Evolutionary conservation across 495 filamentous ascomycete genomes (phyloP).

Genomic region (Lepraria neglecta): DNA sequence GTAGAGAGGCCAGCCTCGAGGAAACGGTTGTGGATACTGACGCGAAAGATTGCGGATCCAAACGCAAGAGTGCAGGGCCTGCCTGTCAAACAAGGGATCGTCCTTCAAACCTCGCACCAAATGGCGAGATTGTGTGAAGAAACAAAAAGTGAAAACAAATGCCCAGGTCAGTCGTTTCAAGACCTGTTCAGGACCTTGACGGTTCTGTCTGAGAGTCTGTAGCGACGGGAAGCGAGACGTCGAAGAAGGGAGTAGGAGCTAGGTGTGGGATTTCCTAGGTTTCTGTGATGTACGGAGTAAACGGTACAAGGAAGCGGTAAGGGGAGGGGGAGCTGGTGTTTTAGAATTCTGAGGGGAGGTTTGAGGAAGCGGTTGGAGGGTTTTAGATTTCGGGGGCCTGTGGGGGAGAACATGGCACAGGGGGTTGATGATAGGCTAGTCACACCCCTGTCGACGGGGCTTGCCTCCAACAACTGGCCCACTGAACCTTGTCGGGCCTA

Average conservation of each 20-base stretch:
- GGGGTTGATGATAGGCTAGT: background rate
- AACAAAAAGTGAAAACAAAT: constrained; percentile 1
- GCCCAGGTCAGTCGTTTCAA: constrained; percentile 12
- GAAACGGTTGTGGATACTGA: background rate
- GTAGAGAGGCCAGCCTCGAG: constrained; percentile 16
- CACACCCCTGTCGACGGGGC: background rate
- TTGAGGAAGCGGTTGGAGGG: constrained; percentile 17
- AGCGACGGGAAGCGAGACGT: constrained; percentile 21
- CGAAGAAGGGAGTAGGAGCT: constrained; percentile 1
- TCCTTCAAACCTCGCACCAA: constrained; percentile 12
- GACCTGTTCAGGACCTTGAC: background rate
- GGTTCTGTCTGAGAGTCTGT: constrained; percentile 12
- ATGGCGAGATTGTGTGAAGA: background rate
- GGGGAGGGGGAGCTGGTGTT: constrained; percentile 17
- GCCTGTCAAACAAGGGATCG: constrained; percentile 13
- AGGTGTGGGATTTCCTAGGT: constrained; percentile 3
- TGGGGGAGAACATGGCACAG: background rate
- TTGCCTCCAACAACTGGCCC: background rate
- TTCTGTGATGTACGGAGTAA: constrained; percentile 3
- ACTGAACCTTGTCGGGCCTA: background rate
- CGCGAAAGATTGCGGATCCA: background rate
- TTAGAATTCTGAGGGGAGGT: constrained; percentile 13
- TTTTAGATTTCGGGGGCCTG: constrained; percentile 3
- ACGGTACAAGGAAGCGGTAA: constrained; percentile 4
- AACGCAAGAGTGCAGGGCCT: constrained; percentile 14